Evolutionary conservation across 2,329 filamentous ascomycete species (phyloP), one percentile per base, ranked within the genome.

Genomic region (Coleophoma eucalyptorum): DNA sequence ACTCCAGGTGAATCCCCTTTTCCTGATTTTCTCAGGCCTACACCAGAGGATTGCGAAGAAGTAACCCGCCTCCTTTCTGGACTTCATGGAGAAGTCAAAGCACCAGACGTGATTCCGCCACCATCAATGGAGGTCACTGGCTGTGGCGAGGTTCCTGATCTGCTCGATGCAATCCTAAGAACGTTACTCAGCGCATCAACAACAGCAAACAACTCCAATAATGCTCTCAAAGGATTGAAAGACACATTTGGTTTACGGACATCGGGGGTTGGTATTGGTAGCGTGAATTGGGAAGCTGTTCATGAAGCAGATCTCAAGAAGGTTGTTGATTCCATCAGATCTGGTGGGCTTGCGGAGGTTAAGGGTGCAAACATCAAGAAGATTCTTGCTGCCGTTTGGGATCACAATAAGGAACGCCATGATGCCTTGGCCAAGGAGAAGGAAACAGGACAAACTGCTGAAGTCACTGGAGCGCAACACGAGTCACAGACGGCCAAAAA

Each of bases 241-340:
- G 62, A 78, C 16, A 77, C 70, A 33, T 91, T 86, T 55, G 87
- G 88, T 1, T 73, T 81, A 16, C 69, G 86, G 3, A 65, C 82
- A 32, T 73, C 78, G 40, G 83, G 86, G 6, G 70, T 86, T 10
- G 86, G 86, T 5, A 83, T 85, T 58, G 86, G 85, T 3, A 89
- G 85, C 49, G 84, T 91, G 7, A 74, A 91, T 63, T 93, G 87
- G 86, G 81, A 90, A 58, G 81, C 80, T 10, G 84, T 92, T 2
- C 79, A 83, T 19, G 66, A 71, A 21, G 80, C 84, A 2, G 67
- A 80, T 1, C 64, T 80, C 4, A 72, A 78, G 37, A 80, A 86
- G 5, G 73, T 94, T n/a, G 80, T 79, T 43, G 71, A 85, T 46
- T 80, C 87, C 0, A 90, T 94, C 62, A 83, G 82, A 58, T 69